Evolutionary conservation across 140 eudicot genomes (phyloP).

Genomic region (Stevia rebaudiana): DNA sequence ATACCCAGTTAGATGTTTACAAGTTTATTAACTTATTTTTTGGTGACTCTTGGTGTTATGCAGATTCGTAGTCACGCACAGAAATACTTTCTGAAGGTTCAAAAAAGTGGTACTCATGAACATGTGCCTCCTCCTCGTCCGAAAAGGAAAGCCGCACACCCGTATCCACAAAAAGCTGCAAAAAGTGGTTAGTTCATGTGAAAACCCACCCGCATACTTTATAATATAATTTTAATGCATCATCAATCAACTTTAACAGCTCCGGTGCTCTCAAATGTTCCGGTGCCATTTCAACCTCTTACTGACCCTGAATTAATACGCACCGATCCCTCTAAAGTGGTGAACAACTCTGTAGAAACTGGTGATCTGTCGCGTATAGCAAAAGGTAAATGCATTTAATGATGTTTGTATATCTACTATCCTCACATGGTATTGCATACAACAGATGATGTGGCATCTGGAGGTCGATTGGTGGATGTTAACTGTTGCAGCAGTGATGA

Average conservation of each 20-base stretch:
- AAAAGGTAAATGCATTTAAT: constrained; percentile 36
- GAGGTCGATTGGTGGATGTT: constrained; percentile 32
- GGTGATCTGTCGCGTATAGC: constrained; percentile 27
- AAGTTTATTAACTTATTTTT: not conserved
- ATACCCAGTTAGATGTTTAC: not conserved
- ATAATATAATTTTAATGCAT: not conserved
- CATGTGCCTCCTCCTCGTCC: constrained; percentile 99
- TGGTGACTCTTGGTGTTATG: not conserved
- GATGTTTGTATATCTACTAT: not conserved
- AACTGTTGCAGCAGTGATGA: constrained; percentile 61
- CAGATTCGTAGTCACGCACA: constrained; percentile 99
- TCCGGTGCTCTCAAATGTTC: constrained; percentile 49
- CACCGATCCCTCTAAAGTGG: constrained; percentile 40
- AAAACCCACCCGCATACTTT: not conserved
- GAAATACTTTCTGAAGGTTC: constrained; percentile 86
- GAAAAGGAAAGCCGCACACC: constrained; percentile 95
- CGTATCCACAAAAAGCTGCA: constrained; percentile 94
- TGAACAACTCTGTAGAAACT: constrained; percentile 34
- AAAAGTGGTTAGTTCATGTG: constrained; percentile 48
- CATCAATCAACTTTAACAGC: constrained; percentile 30
- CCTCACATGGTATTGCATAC: not conserved
- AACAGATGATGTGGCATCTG: constrained; percentile 47
- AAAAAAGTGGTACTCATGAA: constrained; percentile 86
- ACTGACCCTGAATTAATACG: constrained; percentile 45
- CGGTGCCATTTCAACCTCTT: constrained; percentile 42